phyloP scores from a whole-genome alignment of 495 filamentous ascomycete genomes.

The Aspergillus conjunctus region DNA sequence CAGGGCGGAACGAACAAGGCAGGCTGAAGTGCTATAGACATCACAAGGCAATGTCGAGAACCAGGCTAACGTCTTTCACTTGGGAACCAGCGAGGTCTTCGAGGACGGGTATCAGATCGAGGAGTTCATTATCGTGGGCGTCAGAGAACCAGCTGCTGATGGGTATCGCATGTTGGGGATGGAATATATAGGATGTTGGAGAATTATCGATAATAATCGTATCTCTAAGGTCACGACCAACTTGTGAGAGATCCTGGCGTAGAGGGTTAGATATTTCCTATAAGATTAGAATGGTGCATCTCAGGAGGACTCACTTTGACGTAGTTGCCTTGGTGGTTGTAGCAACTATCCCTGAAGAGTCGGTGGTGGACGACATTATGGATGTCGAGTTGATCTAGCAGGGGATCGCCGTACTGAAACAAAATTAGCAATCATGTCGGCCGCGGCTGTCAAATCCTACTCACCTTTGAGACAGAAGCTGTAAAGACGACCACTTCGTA shows the following conservation, averaged over 20 bases:
- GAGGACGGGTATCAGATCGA: conserved; percentile 97
- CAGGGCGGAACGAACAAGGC: conserved; percentile 34
- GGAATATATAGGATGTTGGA: conserved; percentile 98
- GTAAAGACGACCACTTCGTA: conserved; percentile 99
- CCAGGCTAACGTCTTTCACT: conserved; percentile 94
- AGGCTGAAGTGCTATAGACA: conserved; percentile 36
- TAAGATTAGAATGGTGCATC: not conserved
- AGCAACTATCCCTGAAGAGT: conserved; percentile 96
- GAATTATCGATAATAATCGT: conserved; percentile 99
- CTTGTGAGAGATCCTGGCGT: conserved; percentile 82
- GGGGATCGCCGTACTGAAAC: conserved; percentile 86
- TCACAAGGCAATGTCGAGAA: conserved; percentile 92
- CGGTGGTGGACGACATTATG: conserved; percentile 96
- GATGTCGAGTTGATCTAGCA: conserved; percentile 96
- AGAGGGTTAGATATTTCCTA: conserved; percentile 13
- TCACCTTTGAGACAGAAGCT: conserved; percentile 95
- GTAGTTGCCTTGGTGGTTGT: conserved; percentile 99
- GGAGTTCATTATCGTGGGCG: conserved; percentile 97
- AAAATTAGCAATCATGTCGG: conserved; percentile 14
- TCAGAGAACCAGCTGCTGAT: conserved; percentile 99
- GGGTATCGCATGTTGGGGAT: conserved; percentile 97
- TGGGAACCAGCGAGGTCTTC: conserved; percentile 89
- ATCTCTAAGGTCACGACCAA: conserved; percentile 92
- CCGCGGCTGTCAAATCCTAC: conserved; percentile 21
- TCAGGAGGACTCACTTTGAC: conserved; percentile 66